Base-by-base conservation (phyloP, 768 basidiomycete genomes). In the Auricularia heimuer region DNA sequence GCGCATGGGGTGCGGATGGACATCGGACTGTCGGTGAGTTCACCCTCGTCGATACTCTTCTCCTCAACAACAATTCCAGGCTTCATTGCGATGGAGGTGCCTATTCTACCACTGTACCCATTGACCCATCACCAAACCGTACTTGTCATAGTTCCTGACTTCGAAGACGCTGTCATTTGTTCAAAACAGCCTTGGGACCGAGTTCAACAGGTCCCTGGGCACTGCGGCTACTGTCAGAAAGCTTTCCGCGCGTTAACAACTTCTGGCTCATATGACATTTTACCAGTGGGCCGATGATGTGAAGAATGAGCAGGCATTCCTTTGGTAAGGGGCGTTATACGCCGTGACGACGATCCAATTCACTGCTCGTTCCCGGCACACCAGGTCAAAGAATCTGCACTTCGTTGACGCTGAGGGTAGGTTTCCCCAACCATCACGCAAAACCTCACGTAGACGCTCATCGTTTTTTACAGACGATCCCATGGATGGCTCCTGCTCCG, bases 401-500 rank as follows among this genome's bases (percentile, higher is more conserved):
- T 51, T 51, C 47, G 47, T 51, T 4, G 47, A 51, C 16, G 47
- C 47, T 51, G 47, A 51, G 18, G 47, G 47, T 51, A 4, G 10
- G 44, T 29, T 29, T 29, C 29, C 29, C 29, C 29, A 29, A 29
- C 29, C 44, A 45, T 45, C 18, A 3, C 44, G 0, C 44, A 45
- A 45, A 11, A 18, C 44, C 10, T 10, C 18, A 10, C 44, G 11
- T 10, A 45, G 44, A 10, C 44, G 44, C 10, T 18, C 60, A 65
- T 3, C 10, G 21, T 8, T 60, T 35, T 12, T 64, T 34, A 29
- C 36, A 70, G 73, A 75, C 60, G 79, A 79, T 64, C 77, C 79
- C 63, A 78, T 80, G 0, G 77, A 75, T 1, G 75, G 74, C 3
- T 80, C 81, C 16, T 85, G 84, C 73, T 83, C 80, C 10, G 80